These are phyloP conservation scores for Chaetoscypha palmicola DNA, from an alignment of 2,329 filamentous ascomycete species.

Conservation along the genomic window DNA sequence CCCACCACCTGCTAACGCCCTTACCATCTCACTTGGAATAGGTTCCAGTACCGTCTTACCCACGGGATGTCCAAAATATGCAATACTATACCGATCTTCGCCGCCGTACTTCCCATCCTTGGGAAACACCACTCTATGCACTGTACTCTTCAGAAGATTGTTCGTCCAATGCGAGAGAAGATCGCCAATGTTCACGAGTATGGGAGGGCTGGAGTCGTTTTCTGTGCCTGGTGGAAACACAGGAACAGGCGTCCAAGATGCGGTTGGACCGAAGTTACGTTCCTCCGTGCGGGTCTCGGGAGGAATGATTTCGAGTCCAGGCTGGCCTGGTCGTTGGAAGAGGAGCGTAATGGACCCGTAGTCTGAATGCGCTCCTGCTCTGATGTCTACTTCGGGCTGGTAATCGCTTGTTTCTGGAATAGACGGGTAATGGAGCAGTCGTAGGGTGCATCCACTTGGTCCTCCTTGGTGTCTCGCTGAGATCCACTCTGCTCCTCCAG, in stretches of 20 bases:
- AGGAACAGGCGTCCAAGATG: constrained; percentile 55
- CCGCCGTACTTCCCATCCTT: constrained; percentile 38
- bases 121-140: constrained; percentile 80
- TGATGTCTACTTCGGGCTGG: constrained; percentile 55
- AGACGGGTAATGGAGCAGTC: constrained; percentile 65
- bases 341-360: constrained; percentile 65
- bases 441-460: constrained; percentile 42
- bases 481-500: constrained; percentile 38
- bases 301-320: constrained; percentile 76
- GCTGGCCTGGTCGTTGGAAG: constrained; percentile 79
- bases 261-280: constrained; percentile 32
- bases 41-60: constrained; percentile 44
- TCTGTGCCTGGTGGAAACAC: constrained; percentile 57
- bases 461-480: constrained; percentile 52
- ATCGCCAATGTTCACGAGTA: constrained; percentile 66
- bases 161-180: constrained; percentile 82
- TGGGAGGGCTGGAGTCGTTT: constrained; percentile 56
- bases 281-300: constrained; percentile 30
- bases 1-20: constrained; percentile 31
- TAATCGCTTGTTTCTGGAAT: constrained; percentile 38
- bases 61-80: constrained; percentile 61
- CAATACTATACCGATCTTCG: constrained; percentile 57
- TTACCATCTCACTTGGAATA: constrained; percentile 54
- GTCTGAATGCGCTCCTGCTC: constrained; percentile 88
- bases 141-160: constrained; percentile 76